Evolutionary conservation across 2,329 filamentous ascomycete species (phyloP).

Genomic region (Diplocarpon mali): DNA sequence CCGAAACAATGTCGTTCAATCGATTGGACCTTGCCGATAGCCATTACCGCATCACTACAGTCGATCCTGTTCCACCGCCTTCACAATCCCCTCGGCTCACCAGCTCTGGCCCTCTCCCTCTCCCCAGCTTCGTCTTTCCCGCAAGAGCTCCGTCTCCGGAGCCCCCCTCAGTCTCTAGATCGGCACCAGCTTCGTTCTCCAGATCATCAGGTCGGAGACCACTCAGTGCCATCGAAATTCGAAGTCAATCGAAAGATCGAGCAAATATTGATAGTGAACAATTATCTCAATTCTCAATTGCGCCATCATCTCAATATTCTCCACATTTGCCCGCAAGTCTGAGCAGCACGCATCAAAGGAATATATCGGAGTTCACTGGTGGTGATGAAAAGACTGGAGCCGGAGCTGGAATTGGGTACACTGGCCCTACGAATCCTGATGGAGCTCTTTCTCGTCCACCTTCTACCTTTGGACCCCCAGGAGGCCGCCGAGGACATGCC

Average conservation of each 20-base stretch:
- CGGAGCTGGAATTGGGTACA: slow-evolving; percentile 43
- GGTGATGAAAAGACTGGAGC: slow-evolving; percentile 43
- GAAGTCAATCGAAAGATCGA: slow-evolving; percentile 31
- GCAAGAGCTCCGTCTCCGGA: slow-evolving; percentile 9
- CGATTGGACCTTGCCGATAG: slow-evolving; percentile 9
- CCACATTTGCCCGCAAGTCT: slow-evolving; percentile 41
- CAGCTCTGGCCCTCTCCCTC: slow-evolving; percentile 13
- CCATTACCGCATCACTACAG: slow-evolving; percentile 1
- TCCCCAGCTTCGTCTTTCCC: slow-evolving; percentile 22
- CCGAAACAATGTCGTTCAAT: slow-evolving; percentile 10
- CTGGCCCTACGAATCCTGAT: slow-evolving; percentile 57
- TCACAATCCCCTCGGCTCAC: slow-evolving; percentile 6
- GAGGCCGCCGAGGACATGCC: slow-evolving; percentile 55
- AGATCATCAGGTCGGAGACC: slow-evolving; percentile 40
- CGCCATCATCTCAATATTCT: slow-evolving; percentile 28
- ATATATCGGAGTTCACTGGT: slow-evolving; percentile 79
- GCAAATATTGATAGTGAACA: slow-evolving; percentile 25
- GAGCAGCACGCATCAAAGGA: slow-evolving; percentile 53
- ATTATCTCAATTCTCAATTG: slow-evolving; percentile 9
- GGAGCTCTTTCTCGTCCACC: slow-evolving; percentile 45
- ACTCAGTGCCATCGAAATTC: slow-evolving; percentile 32
- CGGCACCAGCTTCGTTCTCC: slow-evolving; percentile 26
- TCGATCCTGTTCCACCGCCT: slow-evolving; percentile 3
- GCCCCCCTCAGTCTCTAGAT: slow-evolving; percentile 7
- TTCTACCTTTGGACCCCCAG: slow-evolving; percentile 34